Evolutionary conservation across 2,329 filamentous ascomycete genomes (phyloP).

Genomic region (Sarocladium brachiariae): DNA sequence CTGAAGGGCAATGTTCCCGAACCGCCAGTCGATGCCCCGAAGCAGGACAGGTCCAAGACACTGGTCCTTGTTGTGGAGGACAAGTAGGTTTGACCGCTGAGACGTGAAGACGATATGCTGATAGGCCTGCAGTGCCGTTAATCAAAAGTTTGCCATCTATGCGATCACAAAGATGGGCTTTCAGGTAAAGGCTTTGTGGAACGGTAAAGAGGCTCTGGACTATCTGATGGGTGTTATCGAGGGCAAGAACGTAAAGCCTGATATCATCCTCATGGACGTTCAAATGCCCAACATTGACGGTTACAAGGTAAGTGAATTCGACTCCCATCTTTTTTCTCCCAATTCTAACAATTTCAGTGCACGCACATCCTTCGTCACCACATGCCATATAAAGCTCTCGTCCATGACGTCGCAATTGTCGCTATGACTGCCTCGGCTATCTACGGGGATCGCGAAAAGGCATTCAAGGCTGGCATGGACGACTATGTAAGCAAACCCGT

Average conservation of each 20-base stretch:
- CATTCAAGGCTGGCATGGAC: conserved; percentile 67
- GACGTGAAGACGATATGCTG: neutral
- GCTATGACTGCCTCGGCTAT: conserved; percentile 80
- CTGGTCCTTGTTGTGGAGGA: conserved; percentile 77
- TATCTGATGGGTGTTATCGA: conserved; percentile 54
- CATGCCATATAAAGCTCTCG: conserved; percentile 52
- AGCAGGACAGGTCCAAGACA: conserved; percentile 50
- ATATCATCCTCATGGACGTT: conserved; percentile 74
- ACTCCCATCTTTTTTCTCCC: neutral
- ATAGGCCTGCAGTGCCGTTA: conserved; percentile 45
- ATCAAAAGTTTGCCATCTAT: conserved; percentile 70
- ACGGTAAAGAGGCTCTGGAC: conserved; percentile 71
- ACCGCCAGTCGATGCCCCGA: neutral
- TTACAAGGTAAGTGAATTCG: conserved; percentile 39
- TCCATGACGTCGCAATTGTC: conserved; percentile 62
- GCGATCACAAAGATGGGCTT: conserved; percentile 70
- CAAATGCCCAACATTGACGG: conserved; percentile 74
- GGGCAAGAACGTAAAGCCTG: conserved; percentile 49
- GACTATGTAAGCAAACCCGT: conserved; percentile 71
- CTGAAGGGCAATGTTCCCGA: neutral
- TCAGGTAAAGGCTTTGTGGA: conserved; percentile 64
- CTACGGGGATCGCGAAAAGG: conserved; percentile 70
- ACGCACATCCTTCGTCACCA: conserved; percentile 68
- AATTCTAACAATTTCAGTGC: conserved; percentile 29
- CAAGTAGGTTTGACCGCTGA: conserved; percentile 46